phyloP scores from a whole-genome alignment of 768 basidiomycete genomes.

The Leccinum variicolor region DNA sequence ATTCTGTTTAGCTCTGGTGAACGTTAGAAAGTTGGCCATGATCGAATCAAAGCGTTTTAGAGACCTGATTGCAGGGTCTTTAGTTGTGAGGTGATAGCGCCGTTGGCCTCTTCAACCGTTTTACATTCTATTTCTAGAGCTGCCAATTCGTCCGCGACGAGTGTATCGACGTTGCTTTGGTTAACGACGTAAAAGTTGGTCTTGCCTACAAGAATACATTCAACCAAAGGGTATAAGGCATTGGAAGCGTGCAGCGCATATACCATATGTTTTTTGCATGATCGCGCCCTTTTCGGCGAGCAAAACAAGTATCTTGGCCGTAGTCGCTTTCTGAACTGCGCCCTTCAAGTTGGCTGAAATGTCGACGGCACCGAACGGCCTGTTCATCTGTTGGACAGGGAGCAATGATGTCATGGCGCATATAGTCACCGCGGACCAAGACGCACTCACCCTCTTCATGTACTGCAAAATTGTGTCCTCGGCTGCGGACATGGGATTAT shows the following conservation, averaged over 20 bases:
- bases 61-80: conserved; percentile 39
- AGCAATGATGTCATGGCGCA: neutral
- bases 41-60: neutral
- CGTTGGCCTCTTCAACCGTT: conserved; percentile 57
- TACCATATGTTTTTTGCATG: conserved; percentile 82
- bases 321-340: conserved; percentile 76
- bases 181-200: conserved; percentile 86
- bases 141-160: conserved; percentile 59
- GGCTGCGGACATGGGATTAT: conserved; percentile 37
- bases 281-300: conserved; percentile 86
- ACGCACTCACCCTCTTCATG: conserved; percentile 55
- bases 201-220: conserved; percentile 51
- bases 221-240: neutral
- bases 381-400: conserved; percentile 66
- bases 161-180: conserved; percentile 64
- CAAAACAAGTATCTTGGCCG: conserved; percentile 77
- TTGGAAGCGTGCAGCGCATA: conserved; percentile 1
- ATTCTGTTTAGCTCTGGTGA: conserved; percentile 60
- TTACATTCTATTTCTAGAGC: conserved; percentile 59
- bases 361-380: conserved; percentile 92
- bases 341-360: conserved; percentile 90
- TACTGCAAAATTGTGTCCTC: conserved; percentile 78
- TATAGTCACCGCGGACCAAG: conserved; percentile 3
- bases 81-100: conserved; percentile 45
- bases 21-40: conserved; percentile 9